A percentile compares a stretch with the other conserved stretches of the same genome.
These are phyloP conservation scores for Didymella segeticola DNA, from an alignment of 2,329 filamentous ascomycete species.

Conservation along the genomic window DNA sequence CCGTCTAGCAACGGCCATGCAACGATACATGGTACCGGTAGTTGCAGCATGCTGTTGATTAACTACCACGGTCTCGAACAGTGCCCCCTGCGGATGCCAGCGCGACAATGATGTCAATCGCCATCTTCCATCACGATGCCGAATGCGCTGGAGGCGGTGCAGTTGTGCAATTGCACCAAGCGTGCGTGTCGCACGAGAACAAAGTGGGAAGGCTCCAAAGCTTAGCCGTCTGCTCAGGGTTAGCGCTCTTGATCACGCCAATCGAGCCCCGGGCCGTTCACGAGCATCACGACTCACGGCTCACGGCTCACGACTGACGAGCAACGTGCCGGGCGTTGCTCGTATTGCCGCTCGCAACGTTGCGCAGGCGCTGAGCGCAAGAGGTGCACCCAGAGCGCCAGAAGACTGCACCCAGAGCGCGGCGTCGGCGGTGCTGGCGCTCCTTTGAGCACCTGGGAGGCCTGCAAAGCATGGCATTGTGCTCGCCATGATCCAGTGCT, in stretches of 20 bases:
- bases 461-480: constrained; percentile 17
- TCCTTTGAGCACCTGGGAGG: not conserved
- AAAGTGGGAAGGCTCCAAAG: constrained; percentile 20
- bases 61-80: constrained; percentile 15
- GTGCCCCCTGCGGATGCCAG: constrained; percentile 3
- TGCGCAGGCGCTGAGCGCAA: constrained; percentile 7
- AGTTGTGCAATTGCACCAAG: constrained; percentile 25
- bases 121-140: constrained; percentile 15
- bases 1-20: constrained; percentile 5
- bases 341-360: constrained; percentile 3
- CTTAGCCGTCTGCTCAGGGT: not conserved
- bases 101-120: constrained; percentile 15
- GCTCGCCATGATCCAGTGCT: constrained; percentile 19
- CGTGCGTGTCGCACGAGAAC: constrained; percentile 32
- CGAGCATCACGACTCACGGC: constrained; percentile 8
- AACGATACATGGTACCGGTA: too few species aligned
- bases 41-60: not conserved
- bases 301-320: too few species aligned
- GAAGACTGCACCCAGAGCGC: not conserved
- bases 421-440: constrained; percentile 18
- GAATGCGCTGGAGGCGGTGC: constrained; percentile 1
- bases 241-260: constrained; percentile 23
- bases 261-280: constrained; percentile 13
- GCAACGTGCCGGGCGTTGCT: constrained; percentile 8
- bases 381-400: not conserved